phyloP scores from a whole-genome alignment of 805 yeast species.

The Suhomyces vadensis region DNA sequence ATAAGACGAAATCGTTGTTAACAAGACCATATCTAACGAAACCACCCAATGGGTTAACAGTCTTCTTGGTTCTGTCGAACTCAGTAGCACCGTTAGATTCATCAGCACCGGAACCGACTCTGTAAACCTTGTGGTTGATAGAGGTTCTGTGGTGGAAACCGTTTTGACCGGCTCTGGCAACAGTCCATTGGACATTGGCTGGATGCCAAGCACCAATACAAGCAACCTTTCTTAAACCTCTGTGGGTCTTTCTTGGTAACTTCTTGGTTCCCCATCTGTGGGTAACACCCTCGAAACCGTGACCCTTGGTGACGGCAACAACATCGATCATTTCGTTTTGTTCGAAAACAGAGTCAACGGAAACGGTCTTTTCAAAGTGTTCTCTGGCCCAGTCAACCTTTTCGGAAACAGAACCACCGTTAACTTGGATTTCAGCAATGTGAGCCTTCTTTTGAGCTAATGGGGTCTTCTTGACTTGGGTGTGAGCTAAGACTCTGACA shows the following conservation, averaged over 20 bases:
- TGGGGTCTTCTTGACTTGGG: constrained; percentile 99
- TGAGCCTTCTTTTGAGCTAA: constrained; percentile 99
- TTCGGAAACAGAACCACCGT: constrained; percentile 98
- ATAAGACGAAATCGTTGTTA: constrained; percentile 95
- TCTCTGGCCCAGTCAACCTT: constrained; percentile 98
- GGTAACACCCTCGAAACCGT: constrained; percentile 99
- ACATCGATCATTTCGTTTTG: constrained; percentile 98
- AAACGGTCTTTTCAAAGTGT: constrained; percentile 98
- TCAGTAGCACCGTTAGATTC: constrained; percentile 94
- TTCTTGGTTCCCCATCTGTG: constrained; percentile 99
- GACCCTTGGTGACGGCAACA: constrained; percentile 99
- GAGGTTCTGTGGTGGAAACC: constrained; percentile 99
- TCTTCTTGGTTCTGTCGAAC: constrained; percentile 99
- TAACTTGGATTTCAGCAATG: constrained; percentile 98
- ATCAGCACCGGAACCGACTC: constrained; percentile 96
- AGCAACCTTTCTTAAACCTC: constrained; percentile 99
- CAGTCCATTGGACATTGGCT: constrained; percentile 98
- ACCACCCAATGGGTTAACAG: constrained; percentile 99
- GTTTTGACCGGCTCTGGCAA: constrained; percentile 99
- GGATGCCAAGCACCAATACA: constrained; percentile 99
- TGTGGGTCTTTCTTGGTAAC: constrained; percentile 99
- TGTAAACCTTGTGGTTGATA: constrained; percentile 99
- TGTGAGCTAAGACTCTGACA: constrained; percentile 99
- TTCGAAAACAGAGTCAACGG: constrained; percentile 95
- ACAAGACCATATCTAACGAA: constrained; percentile 99